Percentiles rank a stretch among this genome's conserved stretches.
phyloP scores from a whole-genome alignment of 2,329 filamentous ascomycete species.

The Ophiostoma triangulosporum region DNA sequence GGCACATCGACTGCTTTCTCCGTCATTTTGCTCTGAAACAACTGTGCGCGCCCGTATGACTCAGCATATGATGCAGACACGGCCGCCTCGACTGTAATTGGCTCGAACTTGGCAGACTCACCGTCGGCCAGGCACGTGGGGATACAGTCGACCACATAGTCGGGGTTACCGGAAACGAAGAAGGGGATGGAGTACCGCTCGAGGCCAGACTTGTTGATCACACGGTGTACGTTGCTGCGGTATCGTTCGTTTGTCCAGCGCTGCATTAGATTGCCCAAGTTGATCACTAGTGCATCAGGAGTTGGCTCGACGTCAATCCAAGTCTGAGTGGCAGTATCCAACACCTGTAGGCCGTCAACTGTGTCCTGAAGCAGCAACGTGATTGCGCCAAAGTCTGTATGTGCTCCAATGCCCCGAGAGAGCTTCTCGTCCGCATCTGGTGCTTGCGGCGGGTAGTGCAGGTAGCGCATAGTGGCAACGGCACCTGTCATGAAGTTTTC shows the following conservation, averaged over 20 bases:
- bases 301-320: slow-evolving; percentile 33
- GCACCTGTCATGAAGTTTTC: slow-evolving; percentile 8
- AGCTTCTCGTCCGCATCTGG: slow-evolving; percentile 20
- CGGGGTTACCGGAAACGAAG: slow-evolving; percentile 33
- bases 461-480: slow-evolving; percentile 7
- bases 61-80: background rate
- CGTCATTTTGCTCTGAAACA: background rate
- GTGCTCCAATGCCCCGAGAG: slow-evolving; percentile 28
- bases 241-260: slow-evolving; percentile 41
- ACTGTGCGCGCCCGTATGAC: background rate
- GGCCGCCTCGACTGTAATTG: slow-evolving; percentile 20
- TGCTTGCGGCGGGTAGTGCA: slow-evolving; percentile 23
- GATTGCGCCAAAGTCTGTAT: slow-evolving; percentile 40
- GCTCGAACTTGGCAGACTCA: slow-evolving; percentile 19
- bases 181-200: slow-evolving; percentile 40
- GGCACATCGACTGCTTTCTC: background rate
- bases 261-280: slow-evolving; percentile 34
- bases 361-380: slow-evolving; percentile 39
- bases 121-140: slow-evolving; percentile 22
- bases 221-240: slow-evolving; percentile 39
- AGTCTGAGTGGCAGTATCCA: slow-evolving; percentile 26
- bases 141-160: slow-evolving; percentile 21
- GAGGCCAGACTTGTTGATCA: slow-evolving; percentile 31
- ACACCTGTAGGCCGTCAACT: slow-evolving; percentile 36
- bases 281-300: slow-evolving; percentile 34